Base-by-base conservation (phyloP, 768 basidiomycete species). In the Auricularia cornea region DNA sequence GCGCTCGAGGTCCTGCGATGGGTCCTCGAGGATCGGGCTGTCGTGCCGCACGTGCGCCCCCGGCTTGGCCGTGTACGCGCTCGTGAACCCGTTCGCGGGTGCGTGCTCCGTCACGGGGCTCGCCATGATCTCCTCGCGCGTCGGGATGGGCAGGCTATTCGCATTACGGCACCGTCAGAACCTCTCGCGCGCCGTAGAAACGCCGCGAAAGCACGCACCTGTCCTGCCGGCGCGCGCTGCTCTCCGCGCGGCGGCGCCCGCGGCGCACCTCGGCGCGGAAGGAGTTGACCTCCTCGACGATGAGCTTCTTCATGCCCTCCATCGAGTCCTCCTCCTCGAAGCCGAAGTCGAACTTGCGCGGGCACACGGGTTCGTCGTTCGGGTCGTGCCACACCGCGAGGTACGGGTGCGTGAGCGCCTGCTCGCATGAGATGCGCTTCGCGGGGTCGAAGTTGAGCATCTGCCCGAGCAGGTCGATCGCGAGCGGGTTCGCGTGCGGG, bases 331-430 rank as follows among this genome's bases (percentile, higher is more conserved):
- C 97, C 67, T 90, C 89, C 76, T 99, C 97, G 69, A 99, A 99
- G 20, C 85, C 81, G 71, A 99, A 98, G 75, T 98, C 94, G 68
- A 99, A 98, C 80, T 89, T 93, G 67, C 29, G 35, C 40, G 91
- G 86, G 73, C 94, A 97, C 40, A 83, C 68, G 0, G 95, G 95
- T 74, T 97, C 95, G 72, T 98, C 95, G 11, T 90, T 86, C 23
- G 94, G 94, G 73, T 98, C 97, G 72, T 98, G 95, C 97, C 97
- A 99, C 12, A 98, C 97, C 65, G 90, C 85, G 65, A 92, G 78
- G 77, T 98, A 99, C 2, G 95, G 94, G 72, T 99, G 97, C 61
- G 89, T 88, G 60, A 99, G 79, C 2, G 97, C 97, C 71, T 98
- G 87, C 70, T 97, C 93, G 74, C 96, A 98, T 64, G 91, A 92